Base-by-base conservation (phyloP, 352 stramenopile species). In the Globisporangium iwayamae region DNA sequence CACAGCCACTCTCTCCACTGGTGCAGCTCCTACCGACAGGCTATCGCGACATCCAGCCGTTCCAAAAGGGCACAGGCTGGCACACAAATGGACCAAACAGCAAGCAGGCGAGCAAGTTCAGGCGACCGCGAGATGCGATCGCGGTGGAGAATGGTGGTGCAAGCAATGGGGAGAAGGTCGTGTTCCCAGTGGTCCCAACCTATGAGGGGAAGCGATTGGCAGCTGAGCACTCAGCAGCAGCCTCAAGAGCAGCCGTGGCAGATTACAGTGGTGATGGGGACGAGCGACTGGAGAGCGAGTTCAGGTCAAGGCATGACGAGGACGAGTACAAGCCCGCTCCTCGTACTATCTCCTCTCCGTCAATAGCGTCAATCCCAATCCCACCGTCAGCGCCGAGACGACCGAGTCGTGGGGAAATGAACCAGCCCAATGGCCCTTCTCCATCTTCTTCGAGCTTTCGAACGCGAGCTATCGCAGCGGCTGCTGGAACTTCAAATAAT, bases 41-140 rank as follows among this genome's bases (percentile, higher is more conserved):
- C 0, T 89, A 89, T 59, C 78, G 80, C 45, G 78, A 89, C 56
- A 77, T 91, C n/a, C 78, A 89, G 50, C 82, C 76, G 9, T 81
- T 91, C 67, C 79, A 87, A 34, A 83, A 81, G 30, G 82, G 79
- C 55, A 71, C 81, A 67, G 78, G 78, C 10, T 91, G 82, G 80
- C 82, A 89, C 62, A 69, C 70, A 55, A 91, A 91, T 34, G 82
- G 82, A 9, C 69, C 22, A 54, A 58, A 39, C 46, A n/a, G 20
- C 48, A 20, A 66, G 46, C 43, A 48, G 41, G 8, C 36, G 9
- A 60, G 57, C 47, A 83, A 69, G 38, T 59, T 69, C 25, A 66
- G 71, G 1, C 56, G 66, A 0, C 48, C 60, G 11, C 70, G 79
- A 20, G 61, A 62, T 22, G 32, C 36, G 10, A 66, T 71, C 45